Conservation (phyloP, 148 eudicot species). For the Salicornia ramosissima region DNA sequence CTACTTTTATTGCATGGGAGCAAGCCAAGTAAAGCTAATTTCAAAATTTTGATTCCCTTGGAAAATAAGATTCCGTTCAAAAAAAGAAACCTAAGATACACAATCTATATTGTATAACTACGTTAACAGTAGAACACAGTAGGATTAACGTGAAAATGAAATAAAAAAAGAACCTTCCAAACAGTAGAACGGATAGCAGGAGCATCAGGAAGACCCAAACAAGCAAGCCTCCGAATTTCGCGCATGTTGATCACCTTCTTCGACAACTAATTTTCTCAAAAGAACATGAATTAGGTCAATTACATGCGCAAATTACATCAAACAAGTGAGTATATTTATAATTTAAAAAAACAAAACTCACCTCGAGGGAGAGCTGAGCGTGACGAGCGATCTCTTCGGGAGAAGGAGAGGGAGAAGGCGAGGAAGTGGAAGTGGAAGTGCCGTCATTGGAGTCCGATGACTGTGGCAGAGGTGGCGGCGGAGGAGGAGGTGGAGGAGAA, state of each 20-base stretch:
- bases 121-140: no score
- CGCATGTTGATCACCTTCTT: conserved; percentile 81
- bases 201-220: conserved; percentile 84
- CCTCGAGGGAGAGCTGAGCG: conserved; percentile 85
- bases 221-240: conserved; percentile 77
- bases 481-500: conserved; percentile 26
- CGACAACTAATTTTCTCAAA: conserved; percentile 45
- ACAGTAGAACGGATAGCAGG: conserved; percentile 74
- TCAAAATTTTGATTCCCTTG: no score
- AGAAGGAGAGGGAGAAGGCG: conserved; percentile 30
- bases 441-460: conserved; percentile 35
- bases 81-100: no score
- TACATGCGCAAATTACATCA: background rate
- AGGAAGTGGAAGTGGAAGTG: conserved; percentile 22
- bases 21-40: no score
- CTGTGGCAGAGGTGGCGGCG: conserved; percentile 28
- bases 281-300: no score
- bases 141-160: no score
- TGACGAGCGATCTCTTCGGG: conserved; percentile 67
- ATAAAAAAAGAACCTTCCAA: conserved; percentile 65
- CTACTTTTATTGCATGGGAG: no score
- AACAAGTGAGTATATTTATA: background rate
- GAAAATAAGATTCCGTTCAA: no score
- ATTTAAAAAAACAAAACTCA: background rate
- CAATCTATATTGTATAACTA: no score